Evolutionary conservation across 441 rosid genomes (phyloP), one percentile per base, ranked within the genome.

Genomic region (Corymbia calophylla): DNA sequence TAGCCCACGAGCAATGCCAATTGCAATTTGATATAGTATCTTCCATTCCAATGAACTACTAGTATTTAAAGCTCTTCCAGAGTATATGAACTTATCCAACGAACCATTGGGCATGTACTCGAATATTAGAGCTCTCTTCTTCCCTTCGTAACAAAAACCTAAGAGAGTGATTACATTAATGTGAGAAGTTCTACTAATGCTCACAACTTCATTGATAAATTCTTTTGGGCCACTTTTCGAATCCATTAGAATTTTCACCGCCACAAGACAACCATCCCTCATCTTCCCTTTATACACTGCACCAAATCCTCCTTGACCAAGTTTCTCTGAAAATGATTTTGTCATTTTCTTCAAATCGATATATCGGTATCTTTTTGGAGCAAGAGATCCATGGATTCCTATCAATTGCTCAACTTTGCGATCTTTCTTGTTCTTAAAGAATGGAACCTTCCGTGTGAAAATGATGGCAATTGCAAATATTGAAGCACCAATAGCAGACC

Each of bases 171-270:
- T 93, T n/a, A 94, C 73, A 64, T 93, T 94, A 25, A 93, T 92
- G 80, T 93, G 94, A 32, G 94, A 94, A 13, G 93, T 94, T 86
- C 91, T 73, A 25, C 94, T 90, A 88, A 92, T 91, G 88, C 91
- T 92, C 0, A 91, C 92, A 18, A 93, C 94, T 91, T 93, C 93
- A 55, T 62, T 62, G 18, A 62, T 62, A 62, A 62, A 62, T 62
- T 13, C 18, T 62, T 62, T 0, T 6, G 1, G 18, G 15, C 1
- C 29, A 62, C 68, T 62, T 62, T 62, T 62, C 1, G 8, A 62
- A 1, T 27, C 17, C 2, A 6, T 13, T 6, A 62, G 9, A 62
- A 62, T 13, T 62, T 29, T 62, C 68, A 62, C 68, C 0, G 32
- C 68, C 32, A 62, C 18, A 62, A 62, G 32, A 62, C 17, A 27